phyloP scores from a whole-genome alignment of 1,284 basidiomycete genomes.

The Malassezia psittaci region DNA sequence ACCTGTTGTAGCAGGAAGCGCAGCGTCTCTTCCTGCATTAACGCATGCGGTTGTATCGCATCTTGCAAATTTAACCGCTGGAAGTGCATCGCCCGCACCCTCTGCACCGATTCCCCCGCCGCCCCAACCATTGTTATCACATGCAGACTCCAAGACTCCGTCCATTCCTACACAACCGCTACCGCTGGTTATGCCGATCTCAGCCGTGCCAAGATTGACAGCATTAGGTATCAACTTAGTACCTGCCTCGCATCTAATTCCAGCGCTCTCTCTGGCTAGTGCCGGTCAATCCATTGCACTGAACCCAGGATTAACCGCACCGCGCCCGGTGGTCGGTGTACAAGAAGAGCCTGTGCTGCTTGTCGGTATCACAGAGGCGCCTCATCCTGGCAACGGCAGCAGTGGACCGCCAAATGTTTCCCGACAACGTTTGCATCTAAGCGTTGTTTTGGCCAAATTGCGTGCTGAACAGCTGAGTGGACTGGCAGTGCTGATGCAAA shows the following conservation, averaged over 20 bases:
- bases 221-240: slow-evolving; percentile 35
- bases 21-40: slow-evolving; percentile 6
- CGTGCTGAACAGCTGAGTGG: slow-evolving; percentile 38
- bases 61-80: slow-evolving; percentile 9
- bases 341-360: slow-evolving; percentile 39
- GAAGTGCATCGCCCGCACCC: not conserved
- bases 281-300: slow-evolving; percentile 16
- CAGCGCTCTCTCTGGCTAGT: slow-evolving; percentile 24
- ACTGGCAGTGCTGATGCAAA: slow-evolving; percentile 39
- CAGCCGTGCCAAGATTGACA: slow-evolving; percentile 31
- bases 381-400: not conserved
- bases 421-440: slow-evolving; percentile 38
- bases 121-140: slow-evolving; percentile 1
- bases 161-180: slow-evolving; percentile 40
- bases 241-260: slow-evolving; percentile 34
- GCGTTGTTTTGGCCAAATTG: slow-evolving; percentile 38
- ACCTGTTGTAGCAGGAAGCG: not conserved
- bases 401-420: slow-evolving; percentile 11
- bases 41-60: slow-evolving; percentile 11
- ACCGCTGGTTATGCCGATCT: slow-evolving; percentile 39
- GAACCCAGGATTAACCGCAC: slow-evolving; percentile 20
- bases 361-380: slow-evolving; percentile 37
- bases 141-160: slow-evolving; percentile 5
- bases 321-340: slow-evolving; percentile 28
- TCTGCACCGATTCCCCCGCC: not conserved